Conservation (phyloP, 2,329 filamentous ascomycete genomes). For the Stenocarpella maydis region DNA sequence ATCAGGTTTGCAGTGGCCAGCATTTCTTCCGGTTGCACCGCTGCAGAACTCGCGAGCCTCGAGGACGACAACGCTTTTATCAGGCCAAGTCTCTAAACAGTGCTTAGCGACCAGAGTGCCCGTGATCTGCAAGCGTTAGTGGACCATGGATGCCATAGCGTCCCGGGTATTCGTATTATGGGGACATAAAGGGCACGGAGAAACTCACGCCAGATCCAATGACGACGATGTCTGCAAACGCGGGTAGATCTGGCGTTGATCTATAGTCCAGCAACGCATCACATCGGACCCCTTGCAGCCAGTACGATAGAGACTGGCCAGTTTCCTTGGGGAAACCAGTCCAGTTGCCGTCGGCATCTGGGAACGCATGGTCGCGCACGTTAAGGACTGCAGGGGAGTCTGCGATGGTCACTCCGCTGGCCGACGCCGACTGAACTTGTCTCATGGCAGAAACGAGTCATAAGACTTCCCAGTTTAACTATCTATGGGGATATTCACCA, state of each 20-base stretch:
- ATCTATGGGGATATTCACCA: too few species aligned
- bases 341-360: not conserved
- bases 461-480: not conserved
- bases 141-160: fast-evolving
- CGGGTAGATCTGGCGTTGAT: not conserved
- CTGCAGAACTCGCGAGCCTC: conserved; percentile 36
- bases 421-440: not conserved
- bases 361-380: conserved; percentile 2
- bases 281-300: conserved; percentile 1
- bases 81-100: conserved; percentile 34
- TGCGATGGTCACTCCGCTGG: conserved; percentile 7
- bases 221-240: conserved; percentile 1
- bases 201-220: conserved; percentile 18
- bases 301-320: conserved; percentile 5
- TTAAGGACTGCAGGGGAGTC: conserved; percentile 9
- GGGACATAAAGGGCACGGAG: not conserved
- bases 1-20: conserved; percentile 21
- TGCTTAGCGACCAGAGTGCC: conserved; percentile 33
- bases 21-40: conserved; percentile 35
- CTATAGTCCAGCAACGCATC: conserved; percentile 2
- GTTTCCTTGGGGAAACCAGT: not conserved
- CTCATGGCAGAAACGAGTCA: not conserved
- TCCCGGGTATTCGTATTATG: fast-evolving
- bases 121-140: conserved; percentile 19
- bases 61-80: conserved; percentile 35